Evolutionary conservation across 2,329 filamentous ascomycete genomes (phyloP), one percentile per base, ranked within the genome.

Genomic region (Aspergillus oerlinghausenensis): DNA sequence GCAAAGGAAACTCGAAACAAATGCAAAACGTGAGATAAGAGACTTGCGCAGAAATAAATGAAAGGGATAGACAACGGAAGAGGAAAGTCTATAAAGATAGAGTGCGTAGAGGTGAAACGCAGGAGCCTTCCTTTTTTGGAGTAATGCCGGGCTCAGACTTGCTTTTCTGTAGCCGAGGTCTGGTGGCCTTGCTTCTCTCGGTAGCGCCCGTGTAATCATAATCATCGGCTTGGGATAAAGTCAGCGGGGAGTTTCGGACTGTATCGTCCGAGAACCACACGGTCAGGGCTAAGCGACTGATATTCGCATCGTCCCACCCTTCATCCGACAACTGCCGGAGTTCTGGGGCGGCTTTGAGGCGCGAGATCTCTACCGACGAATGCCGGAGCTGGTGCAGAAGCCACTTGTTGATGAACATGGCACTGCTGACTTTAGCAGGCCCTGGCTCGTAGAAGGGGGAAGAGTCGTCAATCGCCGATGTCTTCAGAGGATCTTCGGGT

Each of bases 311-410:
- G 50, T 65, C 55, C 57, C 53, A 64, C 17, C 64, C 65, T 10
- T 63, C 17, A 1, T 60, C 45, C 11, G 56, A 50, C 35, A 68
- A 35, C 17, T 52, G 32, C n/a, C 59, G 51, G 14, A 67, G 55
- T 23, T 60, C 60, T 3, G 62, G 63, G 4, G 58, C 56, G n/a
- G 62, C 60, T 19, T 67, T 67, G 11, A 70, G 55, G 1, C 60
- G 63, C 49, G 60, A 40, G 23, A 69, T 65, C 38, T 68, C 64
- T 23, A 69, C 50, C 1, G 62, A 62, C 1, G 69, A 73, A 29
- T 65, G 68, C 9, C 68, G 64, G 3, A 73, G 60, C 26, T 66
- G 64, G 40, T 73, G 67, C 0, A 71, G 65, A 35, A 70, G 62
- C 69, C 69, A 71, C 54, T 62, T 66, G 29, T 69, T 67, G 52